Evolutionary conservation across 1,284 basidiomycete species (phyloP), one percentile per base, ranked within the genome.

Genomic region (Trichosporon inkin): DNA sequence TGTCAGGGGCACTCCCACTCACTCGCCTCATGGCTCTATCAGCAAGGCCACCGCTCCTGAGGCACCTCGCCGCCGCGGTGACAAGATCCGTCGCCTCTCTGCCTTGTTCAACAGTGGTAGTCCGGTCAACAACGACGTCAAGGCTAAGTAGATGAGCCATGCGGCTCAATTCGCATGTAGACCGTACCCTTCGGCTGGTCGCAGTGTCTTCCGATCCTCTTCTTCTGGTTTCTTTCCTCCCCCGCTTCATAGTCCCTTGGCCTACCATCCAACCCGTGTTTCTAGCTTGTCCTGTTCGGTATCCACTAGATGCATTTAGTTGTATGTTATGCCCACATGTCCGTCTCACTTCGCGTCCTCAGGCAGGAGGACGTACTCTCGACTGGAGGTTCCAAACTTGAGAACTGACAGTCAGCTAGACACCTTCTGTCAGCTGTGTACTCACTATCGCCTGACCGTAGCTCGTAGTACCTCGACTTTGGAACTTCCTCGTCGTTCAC

Each of bases 401-500:
- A 96, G 85, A 17, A 96, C 92, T 95, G 58, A 7, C 10, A 1
- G 54, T 62, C 53, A 62, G 60, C 49, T 49, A 20, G 35, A 36
- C 35, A 36, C 13, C 3, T 5, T 14, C 13, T 5, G 22, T 3
- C 4, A 20, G 28, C 55, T 3, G 14, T 32, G 2, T 14, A 76
- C 88, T 66, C 64, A 94, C 93, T 88, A 77, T 99, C 95, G 37
- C 86, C 86, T 35, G 84, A 82, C 73, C 86, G 86, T 40, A 99
- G 80, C 78, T 99, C 96, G 72, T 90, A 98, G 78, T 90, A 98
- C 58, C 95, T 82, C 14, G 92, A 88, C 2, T 85, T 81, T 0
- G 95, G 95, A 56, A 99, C 88, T 58, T 84, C 81, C 68, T 88
- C 84, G 60, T 87, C 89, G 71, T 99, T 99, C 54, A 99, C 94